Conservation (phyloP, 306 rosid species). For the Rosa chinensis region DNA sequence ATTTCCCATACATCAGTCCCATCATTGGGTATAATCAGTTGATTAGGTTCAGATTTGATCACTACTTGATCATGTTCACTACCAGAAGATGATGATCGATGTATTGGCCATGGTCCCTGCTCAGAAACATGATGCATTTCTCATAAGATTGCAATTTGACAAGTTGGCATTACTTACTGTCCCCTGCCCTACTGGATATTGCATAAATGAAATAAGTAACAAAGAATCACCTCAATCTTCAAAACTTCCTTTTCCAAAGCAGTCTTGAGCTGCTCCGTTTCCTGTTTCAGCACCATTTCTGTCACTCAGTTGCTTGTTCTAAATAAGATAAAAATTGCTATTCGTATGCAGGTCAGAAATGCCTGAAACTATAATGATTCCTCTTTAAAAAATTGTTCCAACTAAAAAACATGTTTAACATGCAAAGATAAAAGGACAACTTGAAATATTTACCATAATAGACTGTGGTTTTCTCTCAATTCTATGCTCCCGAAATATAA, state of each 20-base stretch:
- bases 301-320: neutral
- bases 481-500: neutral
- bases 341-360: too few relatives aligned
- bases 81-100: conserved; percentile 48
- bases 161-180: neutral
- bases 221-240: conserved; percentile 65
- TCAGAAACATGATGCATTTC: conserved; percentile 27
- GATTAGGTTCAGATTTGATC: conserved; percentile 56
- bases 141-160: conserved; percentile 10
- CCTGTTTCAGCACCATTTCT: conserved; percentile 59
- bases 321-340: neutral
- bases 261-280: conserved; percentile 67
- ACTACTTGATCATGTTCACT: conserved; percentile 44
- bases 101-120: conserved; percentile 62
- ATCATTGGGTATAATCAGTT: conserved; percentile 75
- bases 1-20: conserved; percentile 98
- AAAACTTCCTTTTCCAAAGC: conserved; percentile 64
- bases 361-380: neutral
- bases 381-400: neutral
- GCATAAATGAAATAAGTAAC: conserved; percentile 9
- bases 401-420: neutral
- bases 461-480: conserved; percentile 7
- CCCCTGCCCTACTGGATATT: neutral
- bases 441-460: neutral
- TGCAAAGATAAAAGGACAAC: neutral